Conservation (phyloP, 202 grass and related monocot genomes). For the Dendrocalamus latiflorus region DNA sequence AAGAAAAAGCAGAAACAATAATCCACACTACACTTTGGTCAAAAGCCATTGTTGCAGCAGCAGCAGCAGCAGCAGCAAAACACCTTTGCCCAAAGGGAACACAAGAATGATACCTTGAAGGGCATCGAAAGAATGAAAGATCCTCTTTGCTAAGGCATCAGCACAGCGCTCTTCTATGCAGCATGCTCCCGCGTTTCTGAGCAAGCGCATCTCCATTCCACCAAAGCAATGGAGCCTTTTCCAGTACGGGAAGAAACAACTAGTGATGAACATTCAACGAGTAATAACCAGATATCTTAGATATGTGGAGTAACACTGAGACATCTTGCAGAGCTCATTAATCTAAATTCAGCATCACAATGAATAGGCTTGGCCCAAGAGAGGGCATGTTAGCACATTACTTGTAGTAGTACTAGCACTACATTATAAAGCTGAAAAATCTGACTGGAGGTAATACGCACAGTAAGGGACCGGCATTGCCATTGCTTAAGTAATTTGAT, state of each 20-base stretch:
- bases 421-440: neutral
- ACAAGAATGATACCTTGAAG: constrained; percentile 21
- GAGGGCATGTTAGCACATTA: neutral
- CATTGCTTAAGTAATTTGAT: neutral
- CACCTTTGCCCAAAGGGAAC: constrained; percentile 37
- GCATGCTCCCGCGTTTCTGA: constrained; percentile 4
- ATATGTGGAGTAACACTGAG: neutral
- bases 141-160: constrained; percentile 24
- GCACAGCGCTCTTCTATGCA: neutral
- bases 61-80: constrained; percentile 3
- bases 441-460: neutral
- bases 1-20: constrained; percentile 19
- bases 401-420: neutral
- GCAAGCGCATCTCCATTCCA: neutral
- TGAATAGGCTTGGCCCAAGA: neutral
- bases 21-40: constrained; percentile 29
- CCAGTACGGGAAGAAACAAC: neutral
- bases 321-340: neutral
- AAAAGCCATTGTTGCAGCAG: constrained; percentile 25
- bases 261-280: neutral
- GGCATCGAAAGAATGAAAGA: constrained; percentile 30
- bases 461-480: neutral
- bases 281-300: neutral
- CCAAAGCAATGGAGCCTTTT: neutral
- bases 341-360: neutral